Evolutionary conservation across 345 rosid genomes (phyloP).

Genomic region (Aurinia saxatilis): DNA sequence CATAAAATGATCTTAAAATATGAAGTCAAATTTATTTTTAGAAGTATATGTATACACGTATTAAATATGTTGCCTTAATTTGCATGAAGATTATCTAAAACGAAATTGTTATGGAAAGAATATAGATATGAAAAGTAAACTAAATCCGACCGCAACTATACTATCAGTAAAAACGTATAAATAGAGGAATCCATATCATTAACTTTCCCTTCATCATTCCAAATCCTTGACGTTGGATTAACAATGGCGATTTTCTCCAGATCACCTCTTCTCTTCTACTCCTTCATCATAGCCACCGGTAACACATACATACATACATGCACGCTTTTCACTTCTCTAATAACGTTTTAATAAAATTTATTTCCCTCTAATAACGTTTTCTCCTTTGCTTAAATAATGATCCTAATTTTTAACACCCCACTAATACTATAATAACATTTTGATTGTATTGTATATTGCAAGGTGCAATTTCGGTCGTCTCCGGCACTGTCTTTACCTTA

Average conservation of each 20-base stretch:
- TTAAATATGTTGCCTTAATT: no score
- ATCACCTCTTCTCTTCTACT: conserved; percentile 8
- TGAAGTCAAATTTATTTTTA: no score
- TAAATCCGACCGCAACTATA: no score
- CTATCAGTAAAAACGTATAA: background rate
- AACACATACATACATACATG: background rate
- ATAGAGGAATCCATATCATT: background rate
- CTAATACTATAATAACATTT: background rate
- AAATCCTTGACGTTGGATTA: background rate
- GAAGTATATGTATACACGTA: no score
- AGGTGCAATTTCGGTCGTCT: conserved; percentile 15
- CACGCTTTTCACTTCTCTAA: background rate
- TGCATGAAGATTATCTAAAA: no score
- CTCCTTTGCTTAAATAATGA: no score
- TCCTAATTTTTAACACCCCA: no score
- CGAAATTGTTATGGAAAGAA: no score
- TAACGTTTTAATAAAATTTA: no score
- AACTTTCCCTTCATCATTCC: background rate
- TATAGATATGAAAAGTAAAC: no score
- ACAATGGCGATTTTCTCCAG: conserved; percentile 13
- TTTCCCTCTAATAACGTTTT: no score
- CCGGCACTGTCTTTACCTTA: conserved; percentile 10
- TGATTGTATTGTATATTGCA: background rate
- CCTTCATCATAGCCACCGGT: conserved; percentile 16
- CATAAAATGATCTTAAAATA: no score